These are phyloP conservation scores for Desmodesmus armatus DNA, from an alignment of 139 green algal genomes.

Conservation along the genomic window DNA sequence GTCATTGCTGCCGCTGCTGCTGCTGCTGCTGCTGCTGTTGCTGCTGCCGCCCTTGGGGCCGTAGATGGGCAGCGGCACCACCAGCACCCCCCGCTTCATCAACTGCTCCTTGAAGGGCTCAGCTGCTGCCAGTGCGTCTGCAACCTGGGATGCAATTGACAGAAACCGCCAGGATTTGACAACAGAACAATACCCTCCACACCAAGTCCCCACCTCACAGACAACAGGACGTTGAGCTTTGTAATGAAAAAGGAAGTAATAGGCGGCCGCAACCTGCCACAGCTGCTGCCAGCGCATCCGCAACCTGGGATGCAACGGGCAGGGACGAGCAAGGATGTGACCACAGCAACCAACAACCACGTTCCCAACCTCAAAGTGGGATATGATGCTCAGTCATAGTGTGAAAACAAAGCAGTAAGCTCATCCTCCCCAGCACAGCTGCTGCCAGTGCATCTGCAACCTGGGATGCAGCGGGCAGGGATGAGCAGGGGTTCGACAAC, in stretches of 20 bases:
- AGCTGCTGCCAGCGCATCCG: constrained; percentile 61
- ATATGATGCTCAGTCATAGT: too few species aligned
- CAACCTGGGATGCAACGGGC: constrained; percentile 50
- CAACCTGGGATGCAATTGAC: constrained; percentile 51
- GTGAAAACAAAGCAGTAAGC: too few species aligned
- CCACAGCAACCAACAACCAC: too few species aligned
- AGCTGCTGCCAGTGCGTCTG: constrained; percentile 61
- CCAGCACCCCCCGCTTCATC: constrained; percentile 73
- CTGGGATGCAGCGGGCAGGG: constrained; percentile 36
- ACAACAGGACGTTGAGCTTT: too few species aligned
- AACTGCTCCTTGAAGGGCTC: constrained; percentile 76
- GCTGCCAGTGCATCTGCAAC: constrained; percentile 58
- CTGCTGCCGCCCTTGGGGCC: neutral
- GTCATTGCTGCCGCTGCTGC: neutral
- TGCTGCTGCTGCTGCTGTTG: neutral
- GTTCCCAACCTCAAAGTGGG: too few species aligned
- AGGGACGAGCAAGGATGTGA: neutral
- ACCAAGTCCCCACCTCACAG: too few species aligned
- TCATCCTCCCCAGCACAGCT: too few species aligned
- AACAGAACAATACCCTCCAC: too few species aligned
- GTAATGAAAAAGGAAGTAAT: too few species aligned
- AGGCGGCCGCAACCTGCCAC: too few species aligned
- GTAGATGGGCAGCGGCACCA: constrained; percentile 75
- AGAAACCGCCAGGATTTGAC: neutral
- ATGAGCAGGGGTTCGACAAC: neutral